Evolutionary conservation across 2,329 filamentous ascomycete species (phyloP).

Genomic region (Ascochyta clinopodiicola): DNA sequence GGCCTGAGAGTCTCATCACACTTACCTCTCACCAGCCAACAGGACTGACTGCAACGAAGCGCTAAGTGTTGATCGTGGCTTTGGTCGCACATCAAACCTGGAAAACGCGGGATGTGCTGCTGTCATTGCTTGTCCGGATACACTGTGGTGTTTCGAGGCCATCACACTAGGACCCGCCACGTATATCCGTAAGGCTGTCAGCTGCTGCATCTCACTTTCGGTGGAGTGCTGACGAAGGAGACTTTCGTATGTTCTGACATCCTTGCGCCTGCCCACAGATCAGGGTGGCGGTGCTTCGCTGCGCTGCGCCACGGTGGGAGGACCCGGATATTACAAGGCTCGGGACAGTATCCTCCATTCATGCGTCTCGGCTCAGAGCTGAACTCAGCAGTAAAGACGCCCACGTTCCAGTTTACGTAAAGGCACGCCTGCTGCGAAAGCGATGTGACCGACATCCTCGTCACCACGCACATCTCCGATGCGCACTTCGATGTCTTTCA

Average conservation of each 20-base stretch:
- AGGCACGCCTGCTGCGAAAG: conserved; percentile 42
- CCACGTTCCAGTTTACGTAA: conserved; percentile 36
- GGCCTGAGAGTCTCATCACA: conserved; percentile 25
- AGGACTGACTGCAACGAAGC: conserved; percentile 25
- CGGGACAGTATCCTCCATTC: not conserved
- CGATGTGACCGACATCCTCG: conserved; percentile 44
- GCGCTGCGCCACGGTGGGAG: conserved; percentile 20
- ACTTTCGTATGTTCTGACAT: not conserved
- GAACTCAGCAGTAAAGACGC: conserved; percentile 32
- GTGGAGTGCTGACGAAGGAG: not conserved
- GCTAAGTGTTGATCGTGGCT: conserved; percentile 11
- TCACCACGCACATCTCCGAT: conserved; percentile 42
- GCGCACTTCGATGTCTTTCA: conserved; percentile 40
- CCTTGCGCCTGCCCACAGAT: not conserved
- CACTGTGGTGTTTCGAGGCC: conserved; percentile 12
- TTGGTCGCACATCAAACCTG: not conserved
- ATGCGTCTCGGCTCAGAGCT: conserved; percentile 1
- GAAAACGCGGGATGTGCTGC: conserved; percentile 3
- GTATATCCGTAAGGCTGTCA: not conserved
- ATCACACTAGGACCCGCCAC: not conserved
- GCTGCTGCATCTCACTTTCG: not conserved
- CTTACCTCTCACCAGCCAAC: not conserved
- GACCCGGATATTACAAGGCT: conserved; percentile 17
- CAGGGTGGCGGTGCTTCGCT: conserved; percentile 5
- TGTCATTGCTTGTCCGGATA: not conserved